These are phyloP conservation scores for Psilocybe subaeruginosa DNA, from an alignment of 768 basidiomycete genomes.

Conservation along the genomic window DNA sequence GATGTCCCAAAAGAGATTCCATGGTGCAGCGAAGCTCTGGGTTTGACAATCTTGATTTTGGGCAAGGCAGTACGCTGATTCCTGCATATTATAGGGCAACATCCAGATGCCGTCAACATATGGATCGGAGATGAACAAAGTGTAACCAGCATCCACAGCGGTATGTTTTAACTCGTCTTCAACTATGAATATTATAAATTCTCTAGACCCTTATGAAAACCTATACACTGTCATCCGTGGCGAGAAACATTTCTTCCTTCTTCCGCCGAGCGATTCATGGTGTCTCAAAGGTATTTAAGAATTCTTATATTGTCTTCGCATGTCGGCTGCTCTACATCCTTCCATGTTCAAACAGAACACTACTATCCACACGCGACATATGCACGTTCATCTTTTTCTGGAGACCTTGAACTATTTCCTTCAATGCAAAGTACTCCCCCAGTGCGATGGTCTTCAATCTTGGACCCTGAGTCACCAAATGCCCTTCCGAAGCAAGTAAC, in stretches of 20 bases:
- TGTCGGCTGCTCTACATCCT: neutral
- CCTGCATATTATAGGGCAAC: slow-evolving; percentile 40
- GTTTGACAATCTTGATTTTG: slow-evolving; percentile 40
- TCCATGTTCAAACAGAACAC: slow-evolving; percentile 37
- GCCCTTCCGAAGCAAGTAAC: slow-evolving; percentile 54
- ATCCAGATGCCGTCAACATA: slow-evolving; percentile 89
- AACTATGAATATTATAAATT: neutral
- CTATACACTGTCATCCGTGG: slow-evolving; percentile 89
- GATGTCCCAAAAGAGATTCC: slow-evolving; percentile 71
- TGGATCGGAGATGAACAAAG: slow-evolving; percentile 87
- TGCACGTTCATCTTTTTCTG: slow-evolving; percentile 41
- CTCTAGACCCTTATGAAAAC: slow-evolving; percentile 88
- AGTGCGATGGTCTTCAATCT: slow-evolving; percentile 85
- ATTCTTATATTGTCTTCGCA: slow-evolving; percentile 8
- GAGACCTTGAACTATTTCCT: slow-evolving; percentile 32
- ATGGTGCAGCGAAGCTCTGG: slow-evolving; percentile 81
- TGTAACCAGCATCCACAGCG: slow-evolving; percentile 85
- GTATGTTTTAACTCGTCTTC: slow-evolving; percentile 37
- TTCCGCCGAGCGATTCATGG: slow-evolving; percentile 91
- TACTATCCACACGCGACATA: slow-evolving; percentile 72
- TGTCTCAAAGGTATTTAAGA: slow-evolving; percentile 67
- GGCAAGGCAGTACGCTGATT: neutral
- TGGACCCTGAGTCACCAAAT: slow-evolving; percentile 53
- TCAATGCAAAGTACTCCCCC: slow-evolving; percentile 32
- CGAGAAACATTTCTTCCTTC: slow-evolving; percentile 80